Evolutionary conservation across 495 filamentous ascomycete genomes (phyloP).

Genomic region (Neurospora sp.): DNA sequence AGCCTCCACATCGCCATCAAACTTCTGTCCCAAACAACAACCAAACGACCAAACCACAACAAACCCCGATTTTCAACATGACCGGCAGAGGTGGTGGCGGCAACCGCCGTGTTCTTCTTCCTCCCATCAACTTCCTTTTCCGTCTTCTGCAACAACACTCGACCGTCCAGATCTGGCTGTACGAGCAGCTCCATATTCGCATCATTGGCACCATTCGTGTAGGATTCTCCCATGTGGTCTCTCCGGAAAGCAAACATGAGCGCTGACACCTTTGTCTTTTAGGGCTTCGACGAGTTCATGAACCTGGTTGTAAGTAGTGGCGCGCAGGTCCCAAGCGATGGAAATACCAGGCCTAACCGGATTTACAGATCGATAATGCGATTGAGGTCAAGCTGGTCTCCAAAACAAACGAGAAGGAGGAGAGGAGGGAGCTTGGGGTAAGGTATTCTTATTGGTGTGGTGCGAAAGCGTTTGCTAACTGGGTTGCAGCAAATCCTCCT

Average conservation of each 20-base stretch:
- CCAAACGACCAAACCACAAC: background rate
- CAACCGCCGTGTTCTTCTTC: slow-evolving; percentile 79
- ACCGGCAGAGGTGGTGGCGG: slow-evolving; percentile 70
- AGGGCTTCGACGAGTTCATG: slow-evolving; percentile 89
- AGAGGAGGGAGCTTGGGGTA: slow-evolving; percentile 63
- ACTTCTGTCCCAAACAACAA: background rate
- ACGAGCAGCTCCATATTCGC: slow-evolving; percentile 84
- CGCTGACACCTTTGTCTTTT: background rate
- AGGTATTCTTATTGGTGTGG: background rate
- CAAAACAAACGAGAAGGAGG: slow-evolving; percentile 67
- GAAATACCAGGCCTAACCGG: background rate
- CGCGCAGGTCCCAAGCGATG: background rate
- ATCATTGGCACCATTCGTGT: slow-evolving; percentile 95
- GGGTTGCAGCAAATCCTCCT: slow-evolving; percentile 76
- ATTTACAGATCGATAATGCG: slow-evolving; percentile 59
- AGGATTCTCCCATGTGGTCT: slow-evolving; percentile 20
- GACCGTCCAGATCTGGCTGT: slow-evolving; percentile 89
- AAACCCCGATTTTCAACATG: slow-evolving; percentile 45
- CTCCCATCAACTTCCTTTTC: slow-evolving; percentile 97
- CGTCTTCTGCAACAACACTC: slow-evolving; percentile 82
- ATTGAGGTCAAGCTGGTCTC: slow-evolving; percentile 81
- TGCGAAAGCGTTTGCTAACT: slow-evolving; percentile 17
- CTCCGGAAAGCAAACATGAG: background rate
- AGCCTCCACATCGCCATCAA: background rate
- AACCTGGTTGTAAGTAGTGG: slow-evolving; percentile 81